Percentiles rank a stretch among this genome's conserved stretches.
Conservation (phyloP, 140 eudicot species). For the Erigeron philadelphicus region DNA sequence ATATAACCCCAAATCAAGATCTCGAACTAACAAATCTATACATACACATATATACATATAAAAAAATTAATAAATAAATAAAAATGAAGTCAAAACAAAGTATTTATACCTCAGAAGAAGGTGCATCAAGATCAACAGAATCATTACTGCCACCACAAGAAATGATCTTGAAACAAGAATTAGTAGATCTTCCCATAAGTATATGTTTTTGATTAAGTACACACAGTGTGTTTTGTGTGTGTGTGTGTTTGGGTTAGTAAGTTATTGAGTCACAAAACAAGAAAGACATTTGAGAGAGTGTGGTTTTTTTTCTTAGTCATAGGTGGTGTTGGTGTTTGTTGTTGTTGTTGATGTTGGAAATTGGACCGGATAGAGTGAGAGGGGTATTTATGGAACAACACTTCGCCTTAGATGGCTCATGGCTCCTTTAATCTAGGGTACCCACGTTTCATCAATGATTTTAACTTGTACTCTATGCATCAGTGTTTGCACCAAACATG, state of each 20-base stretch:
- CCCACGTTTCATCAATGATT: not conserved
- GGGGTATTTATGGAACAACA: conserved; percentile 35
- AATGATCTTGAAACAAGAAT: conserved; percentile 66
- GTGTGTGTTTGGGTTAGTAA: not conserved
- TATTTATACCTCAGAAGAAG: conserved; percentile 42
- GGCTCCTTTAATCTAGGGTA: conserved; percentile 22
- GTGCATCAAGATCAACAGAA: conserved; percentile 45
- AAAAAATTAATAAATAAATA: not conserved
- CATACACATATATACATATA: not conserved
- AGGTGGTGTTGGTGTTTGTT: conserved; percentile 17
- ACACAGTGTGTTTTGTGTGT: not conserved
- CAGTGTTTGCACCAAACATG: no score
- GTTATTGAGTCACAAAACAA: not conserved
- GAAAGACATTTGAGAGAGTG: conserved; percentile 16
- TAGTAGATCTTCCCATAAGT: conserved; percentile 56
- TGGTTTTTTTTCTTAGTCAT: conserved; percentile 16
- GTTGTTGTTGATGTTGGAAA: conserved; percentile 25
- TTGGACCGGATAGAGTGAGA: conserved; percentile 23
- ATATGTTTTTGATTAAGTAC: not conserved
- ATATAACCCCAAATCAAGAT: conserved; percentile 26
- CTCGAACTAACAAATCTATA: conserved; percentile 13
- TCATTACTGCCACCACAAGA: conserved; percentile 40
- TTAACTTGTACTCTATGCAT: no score
- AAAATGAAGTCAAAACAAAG: not conserved
- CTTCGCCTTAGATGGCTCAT: conserved; percentile 9